Percentiles rank a stretch among this genome's conserved stretches.
Evolutionary conservation across 768 basidiomycete genomes (phyloP).

Genomic region (Rhodotorula kratochvilovae): DNA sequence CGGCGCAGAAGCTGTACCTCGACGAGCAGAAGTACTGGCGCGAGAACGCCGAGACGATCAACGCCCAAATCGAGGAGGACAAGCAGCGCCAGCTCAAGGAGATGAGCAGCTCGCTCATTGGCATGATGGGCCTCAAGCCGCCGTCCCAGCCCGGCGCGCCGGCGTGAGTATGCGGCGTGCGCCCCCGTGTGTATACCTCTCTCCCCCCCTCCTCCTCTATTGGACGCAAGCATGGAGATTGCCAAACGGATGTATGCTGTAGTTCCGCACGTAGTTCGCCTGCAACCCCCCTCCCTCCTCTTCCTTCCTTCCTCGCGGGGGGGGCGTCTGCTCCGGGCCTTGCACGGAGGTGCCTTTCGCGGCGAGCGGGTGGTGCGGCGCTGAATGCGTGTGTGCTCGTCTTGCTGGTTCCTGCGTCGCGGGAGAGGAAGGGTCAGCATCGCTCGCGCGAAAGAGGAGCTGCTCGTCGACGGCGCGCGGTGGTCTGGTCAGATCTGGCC

Average conservation of each 20-base stretch:
- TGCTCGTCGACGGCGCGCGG: neutral
- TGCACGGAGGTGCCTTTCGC: too few species aligned
- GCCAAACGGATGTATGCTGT: too few species aligned
- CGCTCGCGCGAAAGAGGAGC: neutral
- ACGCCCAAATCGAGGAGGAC: conserved; percentile 56
- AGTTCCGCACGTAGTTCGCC: too few species aligned
- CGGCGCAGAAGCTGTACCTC: conserved; percentile 56
- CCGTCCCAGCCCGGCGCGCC: neutral
- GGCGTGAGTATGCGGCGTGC: too few species aligned
- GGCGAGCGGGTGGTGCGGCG: too few species aligned
- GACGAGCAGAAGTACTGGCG: conserved; percentile 58
- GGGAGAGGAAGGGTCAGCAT: neutral
- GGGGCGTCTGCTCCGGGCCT: too few species aligned
- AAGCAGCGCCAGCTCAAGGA: conserved; percentile 50
- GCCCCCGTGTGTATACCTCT: neutral
- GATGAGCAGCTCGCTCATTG: conserved; percentile 35
- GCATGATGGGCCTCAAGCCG: conserved; percentile 28
- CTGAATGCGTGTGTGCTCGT: too few species aligned
- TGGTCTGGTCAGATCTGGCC: conserved; percentile 38
- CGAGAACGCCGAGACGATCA: conserved; percentile 56
- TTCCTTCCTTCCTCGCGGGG: too few species aligned
- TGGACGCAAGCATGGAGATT: too few species aligned
- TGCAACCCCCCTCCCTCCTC: too few species aligned
- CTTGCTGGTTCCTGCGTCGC: neutral
- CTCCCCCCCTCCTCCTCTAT: neutral